A percentile compares a stretch with the other conserved stretches of the same genome.
phyloP scores from a whole-genome alignment of 2,329 filamentous ascomycete genomes.

The Albifimbria verrucaria region DNA sequence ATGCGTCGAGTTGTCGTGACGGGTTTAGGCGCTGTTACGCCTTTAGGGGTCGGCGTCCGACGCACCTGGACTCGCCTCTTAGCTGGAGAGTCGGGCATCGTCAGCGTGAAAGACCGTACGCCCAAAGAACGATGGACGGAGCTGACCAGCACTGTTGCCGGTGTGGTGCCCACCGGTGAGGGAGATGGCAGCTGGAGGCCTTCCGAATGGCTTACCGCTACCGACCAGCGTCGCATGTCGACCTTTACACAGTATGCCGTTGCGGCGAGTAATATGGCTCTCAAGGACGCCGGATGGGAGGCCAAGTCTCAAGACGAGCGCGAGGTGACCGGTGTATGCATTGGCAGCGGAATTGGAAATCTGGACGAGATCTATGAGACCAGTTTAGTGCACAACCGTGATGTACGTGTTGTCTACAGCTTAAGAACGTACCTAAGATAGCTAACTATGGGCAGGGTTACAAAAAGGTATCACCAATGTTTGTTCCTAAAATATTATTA shows the following conservation, averaged over 20 bases:
- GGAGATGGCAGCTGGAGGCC: conserved; percentile 46
- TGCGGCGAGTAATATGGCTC: conserved; percentile 80
- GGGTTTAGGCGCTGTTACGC: conserved; percentile 77
- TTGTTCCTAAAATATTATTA: conserved; percentile 89
- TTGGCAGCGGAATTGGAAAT: conserved; percentile 94
- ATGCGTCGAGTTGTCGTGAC: conserved; percentile 80
- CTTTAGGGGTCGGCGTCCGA: conserved; percentile 75
- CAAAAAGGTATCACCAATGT: conserved; percentile 86
- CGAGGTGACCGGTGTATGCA: conserved; percentile 81
- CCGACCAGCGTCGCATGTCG: conserved; percentile 76
- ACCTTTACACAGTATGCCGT: conserved; percentile 88
- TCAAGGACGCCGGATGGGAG: conserved; percentile 77
- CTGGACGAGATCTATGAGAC: conserved; percentile 87
- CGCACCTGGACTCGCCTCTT: conserved; percentile 80
- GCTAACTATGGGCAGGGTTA: conserved; percentile 63
- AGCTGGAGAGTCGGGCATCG: conserved; percentile 75
- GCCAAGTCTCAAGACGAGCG: conserved; percentile 57
- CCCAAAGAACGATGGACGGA: conserved; percentile 59
- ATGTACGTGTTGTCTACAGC: conserved; percentile 47
- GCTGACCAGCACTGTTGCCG: conserved; percentile 82
- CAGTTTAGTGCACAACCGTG: conserved; percentile 69
- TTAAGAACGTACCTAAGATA: background rate
- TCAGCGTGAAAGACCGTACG: conserved; percentile 63
- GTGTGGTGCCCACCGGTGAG: conserved; percentile 62
- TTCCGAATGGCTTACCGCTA: conserved; percentile 49